These are phyloP conservation scores for Leptosphaerulina australis DNA, from an alignment of 2,329 filamentous ascomycete species.

Conservation along the genomic window DNA sequence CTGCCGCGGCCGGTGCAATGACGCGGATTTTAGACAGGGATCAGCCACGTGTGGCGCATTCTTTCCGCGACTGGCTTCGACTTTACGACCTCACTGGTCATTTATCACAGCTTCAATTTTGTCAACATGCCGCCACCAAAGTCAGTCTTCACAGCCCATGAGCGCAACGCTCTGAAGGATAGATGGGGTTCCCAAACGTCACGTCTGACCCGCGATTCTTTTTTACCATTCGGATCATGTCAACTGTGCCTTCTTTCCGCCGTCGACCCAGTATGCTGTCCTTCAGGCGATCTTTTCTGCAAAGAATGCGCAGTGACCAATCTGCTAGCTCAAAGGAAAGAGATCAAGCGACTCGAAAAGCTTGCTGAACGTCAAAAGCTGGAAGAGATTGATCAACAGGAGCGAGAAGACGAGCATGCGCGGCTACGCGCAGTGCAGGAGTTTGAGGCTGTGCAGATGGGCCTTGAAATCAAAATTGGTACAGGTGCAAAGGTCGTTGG, in stretches of 20 bases:
- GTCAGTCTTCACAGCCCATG: slow-evolving; percentile 86
- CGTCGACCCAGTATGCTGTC: slow-evolving; percentile 81
- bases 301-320: slow-evolving; percentile 91
- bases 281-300: slow-evolving; percentile 84
- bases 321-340: slow-evolving; percentile 87
- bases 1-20: slow-evolving; percentile 26
- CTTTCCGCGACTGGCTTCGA: slow-evolving; percentile 11
- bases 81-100: slow-evolving; percentile 6
- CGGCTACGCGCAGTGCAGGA: slow-evolving; percentile 73
- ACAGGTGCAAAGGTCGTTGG: slow-evolving; percentile 49
- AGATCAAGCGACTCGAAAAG: slow-evolving; percentile 81
- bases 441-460: slow-evolving; percentile 85
- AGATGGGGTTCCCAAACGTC: slow-evolving; percentile 83
- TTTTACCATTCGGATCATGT: slow-evolving; percentile 89
- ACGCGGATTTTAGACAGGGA: slow-evolving; percentile 27
- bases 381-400: slow-evolving; percentile 66
- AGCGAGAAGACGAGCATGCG: slow-evolving; percentile 71
- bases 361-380: slow-evolving; percentile 65
- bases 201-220: slow-evolving; percentile 87
- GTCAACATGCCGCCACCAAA: slow-evolving; percentile 38
- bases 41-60: slow-evolving; percentile 27
- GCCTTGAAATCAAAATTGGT: slow-evolving; percentile 50
- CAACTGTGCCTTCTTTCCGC: slow-evolving; percentile 83
- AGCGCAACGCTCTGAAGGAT: slow-evolving; percentile 79
- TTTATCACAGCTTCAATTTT: slow-evolving; percentile 1